Evolutionary conservation across 2,329 filamentous ascomycete genomes (phyloP).

Genomic region (Penicillium concentricum): DNA sequence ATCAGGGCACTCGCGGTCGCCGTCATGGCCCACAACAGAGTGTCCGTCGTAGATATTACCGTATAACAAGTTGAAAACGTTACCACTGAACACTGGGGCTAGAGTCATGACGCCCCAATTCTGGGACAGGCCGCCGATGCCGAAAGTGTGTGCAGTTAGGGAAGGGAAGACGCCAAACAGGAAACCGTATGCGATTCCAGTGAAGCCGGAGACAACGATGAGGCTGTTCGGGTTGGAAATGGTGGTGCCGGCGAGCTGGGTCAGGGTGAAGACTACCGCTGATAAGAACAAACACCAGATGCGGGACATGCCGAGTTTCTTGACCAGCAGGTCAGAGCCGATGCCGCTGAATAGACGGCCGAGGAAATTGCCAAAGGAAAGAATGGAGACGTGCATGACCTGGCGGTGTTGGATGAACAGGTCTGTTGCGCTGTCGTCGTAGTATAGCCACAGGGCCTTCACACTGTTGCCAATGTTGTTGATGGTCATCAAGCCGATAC

Average conservation of each 20-base stretch:
- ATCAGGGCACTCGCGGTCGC: constrained; percentile 71
- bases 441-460: constrained; percentile 84
- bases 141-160: constrained; percentile 85
- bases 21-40: constrained; percentile 65
- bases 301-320: constrained; percentile 73
- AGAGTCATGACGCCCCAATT: constrained; percentile 98
- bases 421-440: constrained; percentile 68
- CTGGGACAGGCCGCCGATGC: constrained; percentile 81
- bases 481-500: constrained; percentile 96
- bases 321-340: constrained; percentile 86
- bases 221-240: constrained; percentile 76
- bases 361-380: constrained; percentile 84
- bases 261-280: constrained; percentile 72
- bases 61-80: constrained; percentile 91
- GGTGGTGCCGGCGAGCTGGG: constrained; percentile 72
- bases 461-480: constrained; percentile 95
- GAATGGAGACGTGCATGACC: constrained; percentile 86
- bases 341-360: constrained; percentile 81
- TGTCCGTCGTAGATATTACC: constrained; percentile 80
- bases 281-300: constrained; percentile 88
- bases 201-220: constrained; percentile 75
- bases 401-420: constrained; percentile 78
- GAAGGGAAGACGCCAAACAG: constrained; percentile 93
- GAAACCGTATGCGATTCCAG: constrained; percentile 86
- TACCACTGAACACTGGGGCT: constrained; percentile 80